Conservation (phyloP, 176 grass and related monocot species). For the Phoenix dactylifera region DNA sequence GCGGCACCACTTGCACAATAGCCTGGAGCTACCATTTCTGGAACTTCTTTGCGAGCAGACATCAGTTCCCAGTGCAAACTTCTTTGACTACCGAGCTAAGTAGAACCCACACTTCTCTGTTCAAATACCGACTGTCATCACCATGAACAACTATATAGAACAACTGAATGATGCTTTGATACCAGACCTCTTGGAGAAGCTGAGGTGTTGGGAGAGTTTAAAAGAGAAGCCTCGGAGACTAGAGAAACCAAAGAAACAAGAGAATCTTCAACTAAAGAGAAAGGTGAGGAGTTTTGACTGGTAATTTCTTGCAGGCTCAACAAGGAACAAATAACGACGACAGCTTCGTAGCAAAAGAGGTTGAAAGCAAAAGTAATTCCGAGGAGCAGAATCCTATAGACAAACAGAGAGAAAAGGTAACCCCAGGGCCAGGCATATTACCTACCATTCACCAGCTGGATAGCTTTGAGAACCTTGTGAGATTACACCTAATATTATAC, state of each 20-base stretch:
- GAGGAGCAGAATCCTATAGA: slow-evolving; percentile 38
- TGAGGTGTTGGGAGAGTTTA: not conserved
- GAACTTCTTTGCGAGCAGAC: slow-evolving; percentile 35
- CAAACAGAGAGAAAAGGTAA: slow-evolving; percentile 15
- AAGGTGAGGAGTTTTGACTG: slow-evolving; percentile 15
- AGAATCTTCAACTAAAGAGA: slow-evolving; percentile 29
- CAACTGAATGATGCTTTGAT: too few species aligned
- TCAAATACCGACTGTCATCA: not conserved
- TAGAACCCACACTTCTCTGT: slow-evolving; percentile 16
- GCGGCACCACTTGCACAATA: slow-evolving; percentile 27
- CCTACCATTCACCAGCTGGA: slow-evolving; percentile 38
- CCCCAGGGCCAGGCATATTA: too few species aligned
- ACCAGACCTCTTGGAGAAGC: too few species aligned
- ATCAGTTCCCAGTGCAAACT: slow-evolving; percentile 19
- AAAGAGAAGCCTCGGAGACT: not conserved
- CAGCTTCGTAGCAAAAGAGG: slow-evolving; percentile 47
- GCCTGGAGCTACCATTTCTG: not conserved
- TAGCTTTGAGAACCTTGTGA: slow-evolving; percentile 26
- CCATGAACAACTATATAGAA: too few species aligned
- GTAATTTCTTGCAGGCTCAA: slow-evolving; percentile 48
- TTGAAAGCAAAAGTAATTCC: slow-evolving; percentile 51
- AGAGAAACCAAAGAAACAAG: slow-evolving; percentile 2
- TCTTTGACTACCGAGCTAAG: slow-evolving; percentile 18
- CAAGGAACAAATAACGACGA: slow-evolving; percentile 45
- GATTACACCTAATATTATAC: slow-evolving; percentile 31